Evolutionary conservation across 164 flowering plant species (phyloP), one percentile per base, ranked within the genome.

Genomic region (Akebia trifoliata): DNA sequence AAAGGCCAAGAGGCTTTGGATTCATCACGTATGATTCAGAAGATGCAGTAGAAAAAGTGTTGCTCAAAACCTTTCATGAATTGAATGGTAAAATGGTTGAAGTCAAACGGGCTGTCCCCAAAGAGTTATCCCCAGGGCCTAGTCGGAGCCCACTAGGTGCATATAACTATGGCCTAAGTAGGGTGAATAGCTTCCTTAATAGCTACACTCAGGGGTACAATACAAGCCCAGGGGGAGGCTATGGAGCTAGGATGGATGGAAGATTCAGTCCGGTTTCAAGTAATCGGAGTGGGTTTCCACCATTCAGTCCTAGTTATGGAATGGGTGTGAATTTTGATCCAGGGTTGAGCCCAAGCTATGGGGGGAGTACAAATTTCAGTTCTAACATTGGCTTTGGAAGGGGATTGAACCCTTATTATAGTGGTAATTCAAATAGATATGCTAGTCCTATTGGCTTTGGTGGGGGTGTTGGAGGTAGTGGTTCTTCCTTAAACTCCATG

Each of bases 1-100:
- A 84, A 31, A 78, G 97, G 77, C 94, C 97, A 31, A 74, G 97
- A 72, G 97, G 97, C 28, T 89, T 89, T 66, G 97, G 97, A 12
- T 89, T 89, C 62, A 86, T 89, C 57, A 89, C 97, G 31, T 89
- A 68, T 75, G 95, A 89, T 67, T 78, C 92, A 14, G 97, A 89
- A 63, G 97, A 89, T 28, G 78, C 92, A 28, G 97, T 86, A 28
- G 96, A 89, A 17, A 84, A 61, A 67, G 94, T 80, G 25, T 60
- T 89, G 68, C 66, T 76, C 52, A 82, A 79, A 62, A 82, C 84
- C 10, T 89, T 84, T 62, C 93, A 89, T 73, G 93, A 89, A 66
- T 85, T 89, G 31, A 83, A 85, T 56, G 90, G 92, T 15, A 87
- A 87, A 73, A 80, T 83, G 90, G 96, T 87, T 51, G 96, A 87